Evolutionary conservation across 2,329 filamentous ascomycete genomes (phyloP), one percentile per base, ranked within the genome.

Genomic region (Cladobotryum mycophilum): DNA sequence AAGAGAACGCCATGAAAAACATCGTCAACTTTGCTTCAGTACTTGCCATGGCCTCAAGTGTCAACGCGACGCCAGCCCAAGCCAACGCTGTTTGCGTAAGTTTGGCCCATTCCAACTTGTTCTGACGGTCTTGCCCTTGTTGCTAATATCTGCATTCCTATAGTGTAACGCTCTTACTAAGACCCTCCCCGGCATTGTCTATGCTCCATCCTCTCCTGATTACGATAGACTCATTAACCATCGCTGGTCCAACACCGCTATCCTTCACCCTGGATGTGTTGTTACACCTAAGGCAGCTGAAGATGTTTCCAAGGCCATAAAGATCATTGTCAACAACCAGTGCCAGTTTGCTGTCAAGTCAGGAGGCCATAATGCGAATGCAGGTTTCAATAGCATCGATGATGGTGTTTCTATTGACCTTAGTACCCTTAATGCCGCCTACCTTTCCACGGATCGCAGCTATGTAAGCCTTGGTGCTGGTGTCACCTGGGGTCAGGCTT

Each of bases 361-460:
- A 50, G 74, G 73, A 17, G 74, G 74, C 1, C 74, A 76, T 57
- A 67, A 67, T 14, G 65, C 70, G 14, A 70, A 70, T 52, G 37
- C 49, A 0, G 70, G 68, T 13, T 62, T 66, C 8, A 69, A 72
- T 1, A 76, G 66, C 53, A 70, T 67, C 38, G 57, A 68, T 12
- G 63, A 55, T 2, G 70, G 68, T 2, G 55, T 73, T 13, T 63
- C 66, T 4, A 66, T 76, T 45, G 69, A 72, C 42, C 52, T 76
- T 14, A 61, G 25, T 1, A 55, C 68, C 5, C 64, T 61, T 5
- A 52, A 69, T 37, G 46, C 59, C 12, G 58, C 62, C 20, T 56
- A 9, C 7, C n/a, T 50, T n/a, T n/a, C 41, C 2, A 22, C n/a
- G 3, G 42, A 41, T 30, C 22, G 22, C 13, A 59, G 15, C 49